Evolutionary conservation across 2,329 filamentous ascomycete species (phyloP).

Genomic region (Xylariaceae sp.): DNA sequence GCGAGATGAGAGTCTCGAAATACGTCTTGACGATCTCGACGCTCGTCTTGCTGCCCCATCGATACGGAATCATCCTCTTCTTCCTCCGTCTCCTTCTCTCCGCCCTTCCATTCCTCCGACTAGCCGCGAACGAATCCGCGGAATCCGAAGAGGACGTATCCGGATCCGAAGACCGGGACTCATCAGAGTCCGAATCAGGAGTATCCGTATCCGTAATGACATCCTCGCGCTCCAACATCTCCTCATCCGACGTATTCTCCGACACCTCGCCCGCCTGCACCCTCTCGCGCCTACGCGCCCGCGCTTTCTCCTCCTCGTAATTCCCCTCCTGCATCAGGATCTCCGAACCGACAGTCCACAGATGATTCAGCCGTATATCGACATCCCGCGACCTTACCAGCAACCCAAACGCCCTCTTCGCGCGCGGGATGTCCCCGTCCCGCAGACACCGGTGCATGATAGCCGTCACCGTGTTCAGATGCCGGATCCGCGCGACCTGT

Average conservation of each 20-base stretch:
- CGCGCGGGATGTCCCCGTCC: constrained; percentile 63
- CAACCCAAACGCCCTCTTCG: constrained; percentile 69
- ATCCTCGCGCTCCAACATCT: too few relatives aligned
- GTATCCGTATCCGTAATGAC: not conserved
- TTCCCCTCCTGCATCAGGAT: constrained; percentile 61
- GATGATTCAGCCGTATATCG: constrained; percentile 62
- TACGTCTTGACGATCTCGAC: constrained; percentile 50
- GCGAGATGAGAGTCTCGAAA: constrained; percentile 72
- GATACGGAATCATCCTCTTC: constrained; percentile 4
- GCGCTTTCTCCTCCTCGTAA: constrained; percentile 27
- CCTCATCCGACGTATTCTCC: too few relatives aligned
- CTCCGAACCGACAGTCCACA: constrained; percentile 83
- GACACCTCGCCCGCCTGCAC: too few relatives aligned
- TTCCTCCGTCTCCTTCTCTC: not conserved
- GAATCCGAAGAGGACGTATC: not conserved
- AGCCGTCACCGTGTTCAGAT: constrained; percentile 62
- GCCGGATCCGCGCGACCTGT: constrained; percentile 40
- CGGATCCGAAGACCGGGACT: too few relatives aligned
- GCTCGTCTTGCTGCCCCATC: constrained; percentile 44
- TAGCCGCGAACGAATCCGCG: not conserved
- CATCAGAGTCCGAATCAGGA: not conserved
- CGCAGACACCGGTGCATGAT: constrained; percentile 69
- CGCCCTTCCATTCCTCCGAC: constrained; percentile 12
- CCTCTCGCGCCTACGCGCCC: too few relatives aligned
- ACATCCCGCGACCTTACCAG: constrained; percentile 57